Base-by-base conservation (phyloP, 441 rosid species). In the Heliophila coronopifolia region DNA sequence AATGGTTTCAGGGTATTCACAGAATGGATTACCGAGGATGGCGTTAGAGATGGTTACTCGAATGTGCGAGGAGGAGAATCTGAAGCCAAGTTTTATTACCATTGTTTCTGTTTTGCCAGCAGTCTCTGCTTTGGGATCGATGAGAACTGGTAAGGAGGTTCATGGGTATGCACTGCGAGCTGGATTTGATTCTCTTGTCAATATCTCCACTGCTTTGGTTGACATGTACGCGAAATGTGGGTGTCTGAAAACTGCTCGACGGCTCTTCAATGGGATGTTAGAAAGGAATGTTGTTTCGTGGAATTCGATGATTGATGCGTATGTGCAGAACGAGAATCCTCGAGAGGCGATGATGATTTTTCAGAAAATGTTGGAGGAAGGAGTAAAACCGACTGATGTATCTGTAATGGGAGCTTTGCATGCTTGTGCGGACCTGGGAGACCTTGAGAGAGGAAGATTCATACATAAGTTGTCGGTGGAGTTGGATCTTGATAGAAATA, bases 31-130 rank as follows among this genome's bases (percentile, higher is more conserved):
- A n/a, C 71, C 83, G 4, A 54, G 38, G 22, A 44, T 70, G 44
- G 92, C 96, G 1, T 61, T 84, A 39, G 80, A 67, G 4, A 40
- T 86, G 76, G 78, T 84, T 52, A 27, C 30, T 10, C 65, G 58
- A 64, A 80, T 91, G 80, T 78, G 76, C 18, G 71, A 59, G 54
- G 71, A 59, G 54, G 83, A 79, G 67, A 79, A 77, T 35, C 66
- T 65, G 52, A 73, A 71, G 73, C 94, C 87, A 26, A 80, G 77
- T 65, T 79, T 72, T 1, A 44, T 90, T 20, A 90, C 96, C 0
- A 17, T 86, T 71, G 86, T 90, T 35, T 82, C 98, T 0, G 56
- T 76, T 50, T 77, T 90, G 76, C 98, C 98, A 32, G 80, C 90
- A 3, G 78, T 77, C 26, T 81, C 94, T 1, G 77, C 72, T 32